Percentiles rank a stretch among this genome's conserved stretches.
Conservation (phyloP, 2,329 filamentous ascomycete species). For the Clonostachys byssicola region DNA sequence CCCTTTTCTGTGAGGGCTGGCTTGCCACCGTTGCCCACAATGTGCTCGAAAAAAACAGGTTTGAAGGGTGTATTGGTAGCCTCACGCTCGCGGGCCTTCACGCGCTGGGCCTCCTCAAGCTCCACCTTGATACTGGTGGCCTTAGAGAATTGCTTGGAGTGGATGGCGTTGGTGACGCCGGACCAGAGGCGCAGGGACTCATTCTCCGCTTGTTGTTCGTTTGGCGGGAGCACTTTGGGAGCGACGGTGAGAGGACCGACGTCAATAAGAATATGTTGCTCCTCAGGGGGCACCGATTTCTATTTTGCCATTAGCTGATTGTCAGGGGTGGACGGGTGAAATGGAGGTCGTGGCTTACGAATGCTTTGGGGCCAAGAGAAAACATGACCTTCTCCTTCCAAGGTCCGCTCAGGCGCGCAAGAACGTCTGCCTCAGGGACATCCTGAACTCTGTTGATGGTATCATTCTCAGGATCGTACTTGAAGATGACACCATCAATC, state of each 20-base stretch:
- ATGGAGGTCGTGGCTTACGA: conserved; percentile 43
- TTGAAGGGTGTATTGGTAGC: conserved; percentile 66
- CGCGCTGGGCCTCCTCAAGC: conserved; percentile 84
- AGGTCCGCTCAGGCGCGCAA: conserved; percentile 76
- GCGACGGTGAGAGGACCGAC: conserved; percentile 77
- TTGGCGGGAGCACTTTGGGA: conserved; percentile 74
- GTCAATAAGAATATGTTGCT: conserved; percentile 77
- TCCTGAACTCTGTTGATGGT: conserved; percentile 76
- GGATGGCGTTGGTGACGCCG: conserved; percentile 81
- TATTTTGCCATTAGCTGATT: too few relatives aligned
- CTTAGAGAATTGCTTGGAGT: conserved; percentile 74
- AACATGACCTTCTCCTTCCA: conserved; percentile 74
- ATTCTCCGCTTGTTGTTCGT: conserved; percentile 76
- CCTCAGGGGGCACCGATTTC: conserved; percentile 39
- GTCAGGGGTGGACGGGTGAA: too few relatives aligned
- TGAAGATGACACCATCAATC: conserved; percentile 87
- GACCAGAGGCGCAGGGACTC: conserved; percentile 89
- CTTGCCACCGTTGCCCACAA: conserved; percentile 49
- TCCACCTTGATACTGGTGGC: conserved; percentile 88
- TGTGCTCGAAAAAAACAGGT: conserved; percentile 80
- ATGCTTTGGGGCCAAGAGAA: conserved; percentile 52
- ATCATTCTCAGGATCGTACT: conserved; percentile 84
- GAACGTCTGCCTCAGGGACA: conserved; percentile 77
- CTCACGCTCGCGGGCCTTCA: conserved; percentile 78
- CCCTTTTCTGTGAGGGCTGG: conserved; percentile 53